Percentiles rank a stretch among this genome's conserved stretches.
Evolutionary conservation across 1,284 basidiomycete genomes (phyloP).

Genomic region (Flammula alnicola): DNA sequence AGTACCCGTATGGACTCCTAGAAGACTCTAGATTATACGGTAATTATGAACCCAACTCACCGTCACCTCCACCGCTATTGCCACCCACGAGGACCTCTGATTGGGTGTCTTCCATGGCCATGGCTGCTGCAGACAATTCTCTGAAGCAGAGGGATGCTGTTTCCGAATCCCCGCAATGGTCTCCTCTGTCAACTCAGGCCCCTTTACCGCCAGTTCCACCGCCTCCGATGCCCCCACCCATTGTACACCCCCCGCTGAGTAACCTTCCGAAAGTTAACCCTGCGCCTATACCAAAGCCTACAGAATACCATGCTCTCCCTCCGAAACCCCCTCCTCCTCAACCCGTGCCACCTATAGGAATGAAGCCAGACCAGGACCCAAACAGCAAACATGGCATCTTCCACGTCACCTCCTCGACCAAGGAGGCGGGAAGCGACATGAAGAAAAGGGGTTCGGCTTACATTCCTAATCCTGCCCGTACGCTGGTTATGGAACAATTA

Average conservation of each 20-base stretch:
- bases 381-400: conserved; percentile 49
- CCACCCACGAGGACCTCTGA: conserved; percentile 31
- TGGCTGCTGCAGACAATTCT: conserved; percentile 32
- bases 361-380: conserved; percentile 46
- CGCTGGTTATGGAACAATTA: conserved; percentile 62
- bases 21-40: not conserved
- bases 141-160: conserved; percentile 19
- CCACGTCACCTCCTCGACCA: conserved; percentile 31
- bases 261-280: conserved; percentile 4
- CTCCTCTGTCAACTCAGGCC: conserved; percentile 12
- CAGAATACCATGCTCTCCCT: conserved; percentile 21
- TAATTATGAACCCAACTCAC: conserved; percentile 2
- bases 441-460: conserved; percentile 27
- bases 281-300: conserved; percentile 9
- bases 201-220: conserved; percentile 19
- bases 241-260: not conserved
- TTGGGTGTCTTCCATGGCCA: conserved; percentile 48
- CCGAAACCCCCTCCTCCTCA: conserved; percentile 20
- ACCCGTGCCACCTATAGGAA: conserved; percentile 38
- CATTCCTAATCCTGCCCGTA: conserved; percentile 50
- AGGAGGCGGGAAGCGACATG: conserved; percentile 18
- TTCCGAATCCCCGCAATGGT: conserved; percentile 8
- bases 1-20: conserved; percentile 2
- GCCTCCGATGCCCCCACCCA: conserved; percentile 14
- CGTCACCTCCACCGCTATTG: not conserved